A percentile compares a stretch with the other conserved stretches of the same genome.
These are phyloP conservation scores for Melaleuca quinquenervia DNA, from an alignment of 345 rosid species.

Conservation along the genomic window DNA sequence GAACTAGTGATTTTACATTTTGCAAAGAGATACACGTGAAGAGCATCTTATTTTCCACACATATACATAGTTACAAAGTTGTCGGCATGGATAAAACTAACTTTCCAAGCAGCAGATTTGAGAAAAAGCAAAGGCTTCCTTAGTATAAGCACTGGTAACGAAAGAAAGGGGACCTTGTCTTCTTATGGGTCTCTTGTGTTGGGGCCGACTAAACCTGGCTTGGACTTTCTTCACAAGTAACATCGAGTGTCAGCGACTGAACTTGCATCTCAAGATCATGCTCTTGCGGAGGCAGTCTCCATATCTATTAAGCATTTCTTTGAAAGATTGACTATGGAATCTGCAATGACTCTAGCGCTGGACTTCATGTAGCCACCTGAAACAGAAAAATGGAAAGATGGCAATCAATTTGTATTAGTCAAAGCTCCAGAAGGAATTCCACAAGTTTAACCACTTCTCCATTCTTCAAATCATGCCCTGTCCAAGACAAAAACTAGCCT, in stretches of 20 bases:
- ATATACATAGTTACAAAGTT: not conserved
- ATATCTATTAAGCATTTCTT: slow-evolving; percentile 42
- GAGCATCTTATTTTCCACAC: not conserved
- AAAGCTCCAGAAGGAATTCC: not conserved
- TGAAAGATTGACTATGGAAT: slow-evolving; percentile 68
- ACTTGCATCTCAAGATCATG: not conserved
- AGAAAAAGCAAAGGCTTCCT: not conserved
- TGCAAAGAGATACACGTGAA: not conserved
- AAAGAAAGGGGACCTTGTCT: not conserved
- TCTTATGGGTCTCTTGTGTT: not conserved
- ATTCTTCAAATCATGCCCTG: not conserved
- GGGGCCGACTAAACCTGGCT: not conserved
- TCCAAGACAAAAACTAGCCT: not conserved
- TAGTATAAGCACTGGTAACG: not conserved
- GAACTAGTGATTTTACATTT: not conserved
- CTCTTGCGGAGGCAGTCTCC: slow-evolving; percentile 5
- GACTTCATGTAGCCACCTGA: slow-evolving; percentile 96
- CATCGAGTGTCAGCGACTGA: not conserved
- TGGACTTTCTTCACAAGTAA: not conserved
- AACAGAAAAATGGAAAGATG: not conserved
- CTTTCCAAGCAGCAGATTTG: not conserved
- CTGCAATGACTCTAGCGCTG: slow-evolving; percentile 81
- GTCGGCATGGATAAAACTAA: not conserved
- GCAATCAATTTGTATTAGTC: not conserved
- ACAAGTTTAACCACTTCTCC: not conserved